Percentiles rank a stretch among this genome's conserved stretches.
phyloP scores from a whole-genome alignment of 352 stramenopile genomes.

The Pythium oligandrum region DNA sequence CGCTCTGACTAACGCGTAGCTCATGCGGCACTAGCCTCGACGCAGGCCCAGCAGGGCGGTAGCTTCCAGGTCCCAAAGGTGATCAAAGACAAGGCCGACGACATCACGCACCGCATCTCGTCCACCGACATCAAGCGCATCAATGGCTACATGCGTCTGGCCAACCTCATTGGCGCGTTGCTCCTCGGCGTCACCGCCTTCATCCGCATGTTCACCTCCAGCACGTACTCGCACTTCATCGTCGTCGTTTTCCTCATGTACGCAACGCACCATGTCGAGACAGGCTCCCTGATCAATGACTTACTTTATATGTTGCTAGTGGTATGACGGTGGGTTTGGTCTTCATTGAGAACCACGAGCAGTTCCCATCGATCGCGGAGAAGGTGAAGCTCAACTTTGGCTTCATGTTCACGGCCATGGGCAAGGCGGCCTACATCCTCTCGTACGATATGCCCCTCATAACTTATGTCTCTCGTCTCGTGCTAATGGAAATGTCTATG shows the following conservation, averaged over 20 bases:
- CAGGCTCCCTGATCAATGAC: no score
- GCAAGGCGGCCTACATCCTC: slow-evolving; percentile 80
- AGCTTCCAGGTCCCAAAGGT: slow-evolving; percentile 53
- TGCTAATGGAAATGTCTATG: not conserved
- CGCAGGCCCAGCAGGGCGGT: no score
- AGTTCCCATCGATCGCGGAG: slow-evolving; percentile 69
- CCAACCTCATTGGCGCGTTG: slow-evolving; percentile 62
- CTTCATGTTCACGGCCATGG: slow-evolving; percentile 86
- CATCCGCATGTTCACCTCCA: slow-evolving; percentile 69
- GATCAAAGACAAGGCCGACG: slow-evolving; percentile 67
- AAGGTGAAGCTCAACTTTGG: slow-evolving; percentile 86
- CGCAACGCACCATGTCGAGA: not conserved
- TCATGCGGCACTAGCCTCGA: no score
- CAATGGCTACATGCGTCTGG: slow-evolving; percentile 83
- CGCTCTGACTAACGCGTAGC: no score
- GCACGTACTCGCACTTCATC: slow-evolving; percentile 81
- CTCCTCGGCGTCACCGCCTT: slow-evolving; percentile 69
- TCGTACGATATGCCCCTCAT: slow-evolving; percentile 33
- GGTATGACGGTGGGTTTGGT: slow-evolving; percentile 56
- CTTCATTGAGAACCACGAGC: slow-evolving; percentile 83
- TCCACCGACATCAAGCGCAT: slow-evolving; percentile 79
- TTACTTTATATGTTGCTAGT: slow-evolving; percentile 15
- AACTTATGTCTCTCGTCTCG: no score
- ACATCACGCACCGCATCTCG: slow-evolving; percentile 64
- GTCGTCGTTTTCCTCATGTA: slow-evolving; percentile 85